phyloP scores from a whole-genome alignment of 148 eudicot species.

The Spergularia marina region DNA sequence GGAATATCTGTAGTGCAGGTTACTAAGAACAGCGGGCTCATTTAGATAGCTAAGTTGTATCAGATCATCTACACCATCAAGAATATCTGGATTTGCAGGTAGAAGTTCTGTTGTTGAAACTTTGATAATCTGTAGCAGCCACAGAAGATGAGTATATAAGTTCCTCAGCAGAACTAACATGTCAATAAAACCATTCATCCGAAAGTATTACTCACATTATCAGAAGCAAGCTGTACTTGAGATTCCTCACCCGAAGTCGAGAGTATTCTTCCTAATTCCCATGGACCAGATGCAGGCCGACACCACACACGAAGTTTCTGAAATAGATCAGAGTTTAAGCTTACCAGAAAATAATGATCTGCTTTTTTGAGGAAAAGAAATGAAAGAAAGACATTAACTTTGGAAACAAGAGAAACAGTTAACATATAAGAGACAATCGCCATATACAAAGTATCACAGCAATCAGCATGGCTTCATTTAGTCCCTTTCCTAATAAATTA shows the following conservation, averaged over 20 bases:
- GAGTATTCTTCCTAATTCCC: constrained; percentile 73
- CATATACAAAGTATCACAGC: constrained; percentile 1
- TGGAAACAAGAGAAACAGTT: background rate
- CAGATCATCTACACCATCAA: constrained; percentile 89
- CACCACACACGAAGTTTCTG: constrained; percentile 96
- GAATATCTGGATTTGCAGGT: constrained; percentile 92
- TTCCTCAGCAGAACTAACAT: constrained; percentile 14
- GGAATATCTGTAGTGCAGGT: constrained; percentile 69
- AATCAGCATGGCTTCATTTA: constrained; percentile 2
- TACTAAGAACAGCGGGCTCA: constrained; percentile 91
- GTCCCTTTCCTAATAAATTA: background rate
- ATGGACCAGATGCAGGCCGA: constrained; percentile 52
- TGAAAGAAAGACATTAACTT: background rate
- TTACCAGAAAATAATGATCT: background rate
- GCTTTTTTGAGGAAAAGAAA: background rate
- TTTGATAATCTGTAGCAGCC: constrained; percentile 49
- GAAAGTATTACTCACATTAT: constrained; percentile 53
- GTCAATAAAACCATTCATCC: constrained; percentile 2
- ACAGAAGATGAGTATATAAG: constrained; percentile 16
- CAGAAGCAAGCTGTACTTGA: constrained; percentile 51
- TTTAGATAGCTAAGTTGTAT: constrained; percentile 89
- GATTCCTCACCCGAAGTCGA: constrained; percentile 68
- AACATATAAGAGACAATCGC: background rate
- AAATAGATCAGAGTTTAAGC: constrained; percentile 25
- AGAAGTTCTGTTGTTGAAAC: constrained; percentile 57